Conservation (phyloP, 2,329 filamentous ascomycete species). For the Thielaviopsis euricoi region DNA sequence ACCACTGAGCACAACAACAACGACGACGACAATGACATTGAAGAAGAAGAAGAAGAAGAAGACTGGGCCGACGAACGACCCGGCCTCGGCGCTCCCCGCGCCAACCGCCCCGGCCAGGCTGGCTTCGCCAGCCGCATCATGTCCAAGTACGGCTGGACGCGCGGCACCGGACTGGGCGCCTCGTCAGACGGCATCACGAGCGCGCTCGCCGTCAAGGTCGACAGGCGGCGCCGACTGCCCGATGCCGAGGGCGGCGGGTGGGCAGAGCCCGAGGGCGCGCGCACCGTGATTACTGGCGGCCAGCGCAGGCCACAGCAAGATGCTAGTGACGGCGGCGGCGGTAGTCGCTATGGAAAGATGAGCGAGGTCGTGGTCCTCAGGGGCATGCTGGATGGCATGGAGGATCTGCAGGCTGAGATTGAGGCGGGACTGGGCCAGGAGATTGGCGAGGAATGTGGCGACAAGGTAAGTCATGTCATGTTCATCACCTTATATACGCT, state of each 20-base stretch:
- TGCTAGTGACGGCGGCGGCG: no score
- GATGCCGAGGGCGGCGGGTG: constrained; percentile 69
- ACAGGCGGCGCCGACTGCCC: constrained; percentile 65
- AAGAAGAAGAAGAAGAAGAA: neutral
- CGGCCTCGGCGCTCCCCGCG: constrained; percentile 25
- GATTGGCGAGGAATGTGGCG: constrained; percentile 83
- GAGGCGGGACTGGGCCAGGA: constrained; percentile 67
- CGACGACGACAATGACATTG: constrained; percentile 21
- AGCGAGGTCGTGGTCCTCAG: constrained; percentile 67
- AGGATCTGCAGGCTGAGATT: constrained; percentile 60
- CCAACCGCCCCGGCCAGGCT: constrained; percentile 58
- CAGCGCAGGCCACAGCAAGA: constrained; percentile 35
- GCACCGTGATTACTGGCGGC: constrained; percentile 69
- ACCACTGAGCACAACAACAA: constrained; percentile 5
- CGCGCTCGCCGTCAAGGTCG: constrained; percentile 67
- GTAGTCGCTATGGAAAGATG: constrained; percentile 50
- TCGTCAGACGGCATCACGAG: constrained; percentile 69
- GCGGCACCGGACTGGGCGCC: constrained; percentile 75
- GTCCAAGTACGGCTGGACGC: constrained; percentile 85
- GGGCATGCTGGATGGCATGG: constrained; percentile 75
- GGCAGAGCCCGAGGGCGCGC: constrained; percentile 43
- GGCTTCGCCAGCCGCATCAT: constrained; percentile 80
- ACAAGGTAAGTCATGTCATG: constrained; percentile 39
- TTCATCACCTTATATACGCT: no score
- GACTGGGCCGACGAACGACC: constrained; percentile 20